phyloP scores from a whole-genome alignment of 2,329 filamentous ascomycete genomes.

The Akanthomyces lecanii region DNA sequence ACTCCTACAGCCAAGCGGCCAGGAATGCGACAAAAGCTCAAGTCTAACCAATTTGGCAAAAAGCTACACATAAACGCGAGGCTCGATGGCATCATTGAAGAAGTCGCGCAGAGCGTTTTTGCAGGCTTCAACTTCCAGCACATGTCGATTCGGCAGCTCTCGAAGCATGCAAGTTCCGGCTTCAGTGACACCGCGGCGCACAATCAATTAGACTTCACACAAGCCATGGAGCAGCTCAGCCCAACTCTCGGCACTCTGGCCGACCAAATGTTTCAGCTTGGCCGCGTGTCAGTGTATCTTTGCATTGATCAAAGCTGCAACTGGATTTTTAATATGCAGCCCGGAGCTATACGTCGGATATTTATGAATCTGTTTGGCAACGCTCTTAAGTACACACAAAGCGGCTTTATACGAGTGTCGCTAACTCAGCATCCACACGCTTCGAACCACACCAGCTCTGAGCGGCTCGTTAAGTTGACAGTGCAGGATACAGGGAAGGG shows the following conservation, averaged over 20 bases:
- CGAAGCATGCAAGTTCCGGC: background rate
- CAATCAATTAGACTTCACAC: background rate
- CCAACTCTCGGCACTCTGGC: background rate
- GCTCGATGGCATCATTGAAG: slow-evolving; percentile 41
- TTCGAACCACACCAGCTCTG: background rate
- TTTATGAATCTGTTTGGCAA: slow-evolving; percentile 62
- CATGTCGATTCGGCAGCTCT: slow-evolving; percentile 12
- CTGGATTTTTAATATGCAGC: slow-evolving; percentile 53
- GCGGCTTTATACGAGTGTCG: slow-evolving; percentile 29
- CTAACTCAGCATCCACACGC: slow-evolving; percentile 22
- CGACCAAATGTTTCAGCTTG: slow-evolving; percentile 1
- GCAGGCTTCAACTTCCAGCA: slow-evolving; percentile 40
- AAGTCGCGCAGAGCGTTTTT: slow-evolving; percentile 44
- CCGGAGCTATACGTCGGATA: slow-evolving; percentile 48
- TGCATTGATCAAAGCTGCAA: slow-evolving; percentile 43
- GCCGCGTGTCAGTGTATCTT: slow-evolving; percentile 41
- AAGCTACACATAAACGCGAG: slow-evolving; percentile 25
- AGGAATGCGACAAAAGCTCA: slow-evolving; percentile 40
- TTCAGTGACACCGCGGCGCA: background rate
- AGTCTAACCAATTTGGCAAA: slow-evolving; percentile 21
- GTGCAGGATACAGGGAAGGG: slow-evolving; percentile 56
- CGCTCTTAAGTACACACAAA: slow-evolving; percentile 55
- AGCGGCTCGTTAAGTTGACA: background rate
- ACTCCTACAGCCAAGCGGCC: background rate
- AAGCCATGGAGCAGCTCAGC: background rate